Evolutionary conservation across 305 asterid genomes (phyloP).

Genomic region (Fraxinus sp.): DNA sequence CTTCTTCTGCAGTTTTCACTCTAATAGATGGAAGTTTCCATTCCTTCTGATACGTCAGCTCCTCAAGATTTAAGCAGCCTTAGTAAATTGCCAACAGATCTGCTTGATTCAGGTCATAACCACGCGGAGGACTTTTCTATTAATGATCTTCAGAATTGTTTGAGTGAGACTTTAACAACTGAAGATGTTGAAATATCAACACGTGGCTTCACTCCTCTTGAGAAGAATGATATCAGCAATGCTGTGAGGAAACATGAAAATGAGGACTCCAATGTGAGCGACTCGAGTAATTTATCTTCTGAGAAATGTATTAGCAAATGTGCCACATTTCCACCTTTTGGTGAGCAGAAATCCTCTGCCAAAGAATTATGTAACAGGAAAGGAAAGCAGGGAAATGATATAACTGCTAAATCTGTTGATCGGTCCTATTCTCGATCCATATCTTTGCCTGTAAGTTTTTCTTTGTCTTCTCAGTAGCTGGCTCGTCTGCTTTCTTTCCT

Average conservation of each 20-base stretch:
- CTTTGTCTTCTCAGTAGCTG: slow-evolving; percentile 1
- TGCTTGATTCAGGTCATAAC: slow-evolving; percentile 26
- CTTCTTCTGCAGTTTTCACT: slow-evolving; percentile 31
- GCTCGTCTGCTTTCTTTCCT: background rate
- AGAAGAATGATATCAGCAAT: slow-evolving; percentile 21
- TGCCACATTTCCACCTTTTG: slow-evolving; percentile 48
- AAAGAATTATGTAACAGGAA: slow-evolving; percentile 26
- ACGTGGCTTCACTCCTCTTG: slow-evolving; percentile 21
- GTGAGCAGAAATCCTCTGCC: slow-evolving; percentile 24
- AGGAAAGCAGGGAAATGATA: slow-evolving; percentile 26
- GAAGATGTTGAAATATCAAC: slow-evolving; percentile 34
- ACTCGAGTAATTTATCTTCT: slow-evolving; percentile 27
- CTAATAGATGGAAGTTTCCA: slow-evolving; percentile 54
- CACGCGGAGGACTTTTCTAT: slow-evolving; percentile 29
- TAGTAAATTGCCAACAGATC: slow-evolving; percentile 36
- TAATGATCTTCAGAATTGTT: slow-evolving; percentile 46
- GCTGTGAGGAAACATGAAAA: slow-evolving; percentile 29
- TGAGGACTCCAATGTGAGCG: slow-evolving; percentile 23
- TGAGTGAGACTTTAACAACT: slow-evolving; percentile 38
- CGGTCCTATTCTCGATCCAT: slow-evolving; percentile 39
- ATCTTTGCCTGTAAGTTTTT: slow-evolving; percentile 74
- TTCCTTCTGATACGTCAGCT: slow-evolving; percentile 39
- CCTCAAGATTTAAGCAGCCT: slow-evolving; percentile 42
- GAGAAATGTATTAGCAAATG: slow-evolving; percentile 46
- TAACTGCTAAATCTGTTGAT: slow-evolving; percentile 30